These are phyloP conservation scores for Hymenoscyphus scutula DNA, from an alignment of 2,329 filamentous ascomycete species.

Conservation along the genomic window DNA sequence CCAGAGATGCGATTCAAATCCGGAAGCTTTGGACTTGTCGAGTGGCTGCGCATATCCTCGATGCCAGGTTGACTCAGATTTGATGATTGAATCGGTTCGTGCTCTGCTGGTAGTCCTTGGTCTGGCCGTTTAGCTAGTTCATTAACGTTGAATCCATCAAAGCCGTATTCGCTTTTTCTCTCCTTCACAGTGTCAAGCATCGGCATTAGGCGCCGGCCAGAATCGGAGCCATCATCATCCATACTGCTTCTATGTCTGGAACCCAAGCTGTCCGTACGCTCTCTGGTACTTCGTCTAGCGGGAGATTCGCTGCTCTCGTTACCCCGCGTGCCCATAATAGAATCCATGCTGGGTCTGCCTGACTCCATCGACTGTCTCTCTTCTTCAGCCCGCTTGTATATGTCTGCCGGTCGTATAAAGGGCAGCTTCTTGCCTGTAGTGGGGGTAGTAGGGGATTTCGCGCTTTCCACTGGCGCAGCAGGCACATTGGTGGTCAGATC, in stretches of 20 bases:
- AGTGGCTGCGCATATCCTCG: constrained; percentile 32
- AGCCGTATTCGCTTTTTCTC: constrained; percentile 57
- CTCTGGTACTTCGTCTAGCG: constrained; percentile 24
- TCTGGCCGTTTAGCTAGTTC: constrained; percentile 16
- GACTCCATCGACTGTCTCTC: constrained; percentile 60
- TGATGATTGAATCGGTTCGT: constrained; percentile 12
- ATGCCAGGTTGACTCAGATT: constrained; percentile 17
- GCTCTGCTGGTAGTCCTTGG: too few relatives aligned
- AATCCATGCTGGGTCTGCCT: constrained; percentile 55
- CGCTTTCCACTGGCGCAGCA: constrained; percentile 40
- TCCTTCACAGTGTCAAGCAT: constrained; percentile 54
- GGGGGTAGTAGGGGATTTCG: constrained; percentile 37
- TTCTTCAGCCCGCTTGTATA: constrained; percentile 70
- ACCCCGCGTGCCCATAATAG: constrained; percentile 37
- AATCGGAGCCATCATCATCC: constrained; percentile 39
- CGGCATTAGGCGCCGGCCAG: constrained; percentile 40
- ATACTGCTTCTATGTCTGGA: constrained; percentile 22
- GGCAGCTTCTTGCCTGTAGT: constrained; percentile 50
- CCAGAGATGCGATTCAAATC: constrained; percentile 57
- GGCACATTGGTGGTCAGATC: constrained; percentile 5
- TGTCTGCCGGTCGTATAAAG: constrained; percentile 72
- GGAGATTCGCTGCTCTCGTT: constrained; percentile 32
- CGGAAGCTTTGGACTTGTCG: constrained; percentile 57
- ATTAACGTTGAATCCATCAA: constrained; percentile 42
- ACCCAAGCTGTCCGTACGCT: constrained; percentile 24